Evolutionary conservation across 495 filamentous ascomycete species (phyloP), one percentile per base, ranked within the genome.

Genomic region (Podospora australis): DNA sequence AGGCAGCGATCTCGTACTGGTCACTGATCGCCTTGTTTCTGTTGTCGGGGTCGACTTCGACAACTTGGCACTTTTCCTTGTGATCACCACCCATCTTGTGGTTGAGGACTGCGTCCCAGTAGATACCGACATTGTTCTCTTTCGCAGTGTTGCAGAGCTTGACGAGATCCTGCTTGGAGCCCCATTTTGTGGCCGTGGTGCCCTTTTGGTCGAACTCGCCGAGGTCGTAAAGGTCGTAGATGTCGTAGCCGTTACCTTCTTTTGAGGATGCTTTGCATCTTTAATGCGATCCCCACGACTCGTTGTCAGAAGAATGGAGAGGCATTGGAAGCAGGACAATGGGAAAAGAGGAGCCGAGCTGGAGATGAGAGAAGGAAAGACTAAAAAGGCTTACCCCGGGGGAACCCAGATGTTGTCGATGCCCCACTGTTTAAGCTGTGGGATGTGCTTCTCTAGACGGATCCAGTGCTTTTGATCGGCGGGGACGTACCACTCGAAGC

Each of bases 141-240:
- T 75, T 71, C 0, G 81, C 79, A 16, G 66, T 60, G 17, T 62
- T 56, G 5, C 67, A 60, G 34, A 90, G 58, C 6, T 67, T 60
- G n/a, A 79, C 29, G 9, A 88, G 68, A 16, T 88, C 79, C 9
- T 78, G 73, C 49, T 78, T 82, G 16, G 68, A 73, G n/a, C 85
- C 84, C 82, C 82, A 89, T 67, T 87, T 86, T 14, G 83, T 87
- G n/a, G 68, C 66, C 9, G 70, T 60, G 1, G 66, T 58, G 29
- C 80, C 81, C 53, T 87, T 87, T 54, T 87, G 84, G 54, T 88
- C 76, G 54, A 87, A 89, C 55, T 89, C 85, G 26, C 85, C 84
- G 19, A 88, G 63, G 45, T 89, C 85, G 53, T 84, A 89, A 3
- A 89, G 64, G 55, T 88, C 83, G 48, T 88, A 88, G 55, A 85